Percentiles rank a stretch among this genome's conserved stretches.
These are phyloP conservation scores for Tanacetum coccineum DNA, from an alignment of 129 eudicot species.

Conservation along the genomic window DNA sequence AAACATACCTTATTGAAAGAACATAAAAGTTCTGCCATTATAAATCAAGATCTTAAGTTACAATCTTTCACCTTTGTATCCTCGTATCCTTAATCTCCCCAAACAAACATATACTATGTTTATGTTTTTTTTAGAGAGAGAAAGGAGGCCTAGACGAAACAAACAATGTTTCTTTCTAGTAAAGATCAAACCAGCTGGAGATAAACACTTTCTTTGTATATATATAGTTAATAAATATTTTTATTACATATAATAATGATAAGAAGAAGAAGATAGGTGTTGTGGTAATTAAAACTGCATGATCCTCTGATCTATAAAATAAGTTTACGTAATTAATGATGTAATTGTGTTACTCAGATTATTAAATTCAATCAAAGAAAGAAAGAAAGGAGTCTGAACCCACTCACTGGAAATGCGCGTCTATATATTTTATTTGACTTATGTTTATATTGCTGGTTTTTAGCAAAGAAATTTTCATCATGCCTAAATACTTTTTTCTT, in stretches of 20 bases:
- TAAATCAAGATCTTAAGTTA: conserved; percentile 26
- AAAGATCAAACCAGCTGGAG: conserved; percentile 29
- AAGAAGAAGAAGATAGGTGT: neutral
- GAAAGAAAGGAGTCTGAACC: neutral
- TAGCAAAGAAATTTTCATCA: conserved; percentile 20
- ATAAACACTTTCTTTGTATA: conserved; percentile 8
- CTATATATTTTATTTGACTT: conserved; percentile 20
- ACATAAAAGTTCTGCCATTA: conserved; percentile 29
- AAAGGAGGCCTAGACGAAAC: conserved; percentile 30
- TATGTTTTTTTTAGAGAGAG: neutral
- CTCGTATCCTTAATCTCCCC: conserved; percentile 17
- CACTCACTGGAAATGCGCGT: conserved; percentile 32
- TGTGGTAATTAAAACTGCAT: conserved; percentile 13
- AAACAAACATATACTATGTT: conserved; percentile 6
- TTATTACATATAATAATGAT: neutral
- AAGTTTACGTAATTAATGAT: conserved; percentile 18
- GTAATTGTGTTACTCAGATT: conserved; percentile 5
- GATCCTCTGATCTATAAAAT: conserved; percentile 27
- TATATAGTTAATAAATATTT: neutral
- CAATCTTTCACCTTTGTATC: neutral
- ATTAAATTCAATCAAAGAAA: neutral
- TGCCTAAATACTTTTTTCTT: neutral
- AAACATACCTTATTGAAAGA: conserved; percentile 29
- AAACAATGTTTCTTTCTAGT: conserved; percentile 31
- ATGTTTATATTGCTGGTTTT: conserved; percentile 22